Percentiles rank a stretch among this genome's conserved stretches.
These are phyloP conservation scores for Boletus bicolor DNA, from an alignment of 768 basidiomycete species.

Conservation along the genomic window DNA sequence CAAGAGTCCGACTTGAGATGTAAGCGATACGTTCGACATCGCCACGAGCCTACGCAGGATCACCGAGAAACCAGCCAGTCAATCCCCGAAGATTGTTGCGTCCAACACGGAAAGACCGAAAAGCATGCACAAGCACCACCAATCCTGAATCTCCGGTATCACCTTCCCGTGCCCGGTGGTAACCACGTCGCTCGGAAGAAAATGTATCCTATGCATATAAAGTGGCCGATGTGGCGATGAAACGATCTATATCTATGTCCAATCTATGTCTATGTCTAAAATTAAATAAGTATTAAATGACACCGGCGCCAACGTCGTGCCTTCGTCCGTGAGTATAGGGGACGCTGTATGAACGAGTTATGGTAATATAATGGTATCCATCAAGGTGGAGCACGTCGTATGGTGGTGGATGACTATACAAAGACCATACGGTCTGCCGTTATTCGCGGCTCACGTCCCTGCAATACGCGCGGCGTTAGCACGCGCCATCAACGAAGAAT, in stretches of 20 bases:
- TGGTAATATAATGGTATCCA: not conserved
- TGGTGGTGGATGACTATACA: not conserved
- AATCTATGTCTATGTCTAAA: not conserved
- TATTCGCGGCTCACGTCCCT: conserved; percentile 37
- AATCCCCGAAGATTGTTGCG: too few species aligned
- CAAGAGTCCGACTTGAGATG: too few species aligned
- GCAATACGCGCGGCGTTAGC: conserved; percentile 11
- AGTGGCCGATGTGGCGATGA: not conserved
- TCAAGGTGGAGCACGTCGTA: not conserved
- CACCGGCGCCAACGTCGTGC: not conserved
- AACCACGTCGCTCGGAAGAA: not conserved
- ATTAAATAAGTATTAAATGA: not conserved
- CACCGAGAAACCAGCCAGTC: too few species aligned
- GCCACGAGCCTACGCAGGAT: too few species aligned
- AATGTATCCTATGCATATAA: not conserved
- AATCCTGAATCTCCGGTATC: not conserved
- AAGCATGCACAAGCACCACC: too few species aligned
- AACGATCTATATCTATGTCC: not conserved
- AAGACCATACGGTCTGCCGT: not conserved
- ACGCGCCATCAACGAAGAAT: not conserved
- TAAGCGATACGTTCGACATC: too few species aligned
- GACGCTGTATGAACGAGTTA: not conserved
- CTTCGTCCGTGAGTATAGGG: not conserved
- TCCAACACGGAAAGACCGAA: too few species aligned
- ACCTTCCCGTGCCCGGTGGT: not conserved